phyloP scores from a whole-genome alignment of 257 asterid species.

The Ajuga chamaepitys region DNA sequence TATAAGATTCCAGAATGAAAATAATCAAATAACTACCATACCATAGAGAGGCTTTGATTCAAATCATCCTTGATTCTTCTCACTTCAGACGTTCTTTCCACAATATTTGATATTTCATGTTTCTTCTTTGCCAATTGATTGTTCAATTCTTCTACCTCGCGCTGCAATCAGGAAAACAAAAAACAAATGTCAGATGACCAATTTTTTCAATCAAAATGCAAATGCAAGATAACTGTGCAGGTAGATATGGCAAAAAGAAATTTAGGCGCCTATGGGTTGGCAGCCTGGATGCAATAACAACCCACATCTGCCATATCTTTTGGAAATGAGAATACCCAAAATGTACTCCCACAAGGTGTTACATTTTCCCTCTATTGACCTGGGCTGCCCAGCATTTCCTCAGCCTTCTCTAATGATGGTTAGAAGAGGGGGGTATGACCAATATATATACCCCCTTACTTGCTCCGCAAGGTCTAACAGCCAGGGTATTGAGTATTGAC shows the following conservation, averaged over 20 bases:
- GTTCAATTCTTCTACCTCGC: conserved; percentile 47
- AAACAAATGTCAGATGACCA: conserved; percentile 14
- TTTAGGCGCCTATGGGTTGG: background rate
- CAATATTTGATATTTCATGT: conserved; percentile 42
- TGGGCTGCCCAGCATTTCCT: too few species aligned
- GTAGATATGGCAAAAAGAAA: conserved; percentile 12
- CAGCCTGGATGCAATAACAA: too few species aligned
- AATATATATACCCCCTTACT: too few species aligned
- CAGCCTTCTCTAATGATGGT: too few species aligned
- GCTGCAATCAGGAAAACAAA: conserved; percentile 41
- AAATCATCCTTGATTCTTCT: conserved; percentile 61
- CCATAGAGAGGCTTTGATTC: conserved; percentile 50
- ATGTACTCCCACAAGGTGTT: conserved; percentile 7
- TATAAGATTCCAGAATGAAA: background rate
- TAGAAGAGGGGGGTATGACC: too few species aligned
- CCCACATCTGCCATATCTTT: background rate
- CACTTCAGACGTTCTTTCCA: conserved; percentile 67
- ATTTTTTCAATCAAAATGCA: conserved; percentile 11
- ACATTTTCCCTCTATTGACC: conserved; percentile 1
- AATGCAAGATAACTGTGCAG: too few species aligned
- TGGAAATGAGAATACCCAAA: background rate
- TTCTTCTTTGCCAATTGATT: conserved; percentile 54
- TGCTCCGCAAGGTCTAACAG: too few species aligned
- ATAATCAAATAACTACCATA: conserved; percentile 28
- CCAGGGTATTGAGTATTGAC: background rate